Evolutionary conservation across 495 filamentous ascomycete genomes (phyloP).

Genomic region (Aspergillus asperescens): DNA sequence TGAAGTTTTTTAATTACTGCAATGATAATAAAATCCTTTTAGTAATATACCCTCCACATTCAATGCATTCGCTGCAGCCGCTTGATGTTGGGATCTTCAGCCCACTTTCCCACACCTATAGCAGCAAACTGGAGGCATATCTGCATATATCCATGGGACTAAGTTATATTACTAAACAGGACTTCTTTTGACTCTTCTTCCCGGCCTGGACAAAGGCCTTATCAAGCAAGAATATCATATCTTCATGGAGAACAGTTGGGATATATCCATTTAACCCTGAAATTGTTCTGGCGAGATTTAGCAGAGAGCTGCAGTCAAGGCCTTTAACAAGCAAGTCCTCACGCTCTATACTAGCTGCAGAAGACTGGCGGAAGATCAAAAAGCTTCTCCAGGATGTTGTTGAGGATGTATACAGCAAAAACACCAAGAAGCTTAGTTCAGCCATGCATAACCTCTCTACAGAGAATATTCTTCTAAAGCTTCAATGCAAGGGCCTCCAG

Average conservation of each 20-base stretch:
- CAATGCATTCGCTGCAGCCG: slow-evolving; percentile 4
- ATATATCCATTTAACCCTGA: background rate
- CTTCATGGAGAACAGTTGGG: background rate
- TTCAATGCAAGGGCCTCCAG: background rate
- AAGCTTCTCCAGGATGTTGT: background rate
- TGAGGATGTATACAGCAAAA: background rate
- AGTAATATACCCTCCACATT: slow-evolving; percentile 3
- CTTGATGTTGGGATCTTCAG: too few relatives aligned
- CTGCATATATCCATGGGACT: background rate
- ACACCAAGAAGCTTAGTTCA: background rate
- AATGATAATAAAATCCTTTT: slow-evolving; percentile 6
- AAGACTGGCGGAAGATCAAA: slow-evolving; percentile 6
- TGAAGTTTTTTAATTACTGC: slow-evolving; percentile 5
- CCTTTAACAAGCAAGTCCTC: background rate
- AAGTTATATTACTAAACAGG: background rate
- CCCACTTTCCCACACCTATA: background rate
- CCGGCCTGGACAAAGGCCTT: background rate
- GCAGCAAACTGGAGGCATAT: background rate
- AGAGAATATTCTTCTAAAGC: background rate
- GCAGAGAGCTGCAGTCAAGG: background rate
- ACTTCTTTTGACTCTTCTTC: slow-evolving; percentile 1
- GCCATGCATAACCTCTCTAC: background rate
- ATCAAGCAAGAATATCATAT: background rate
- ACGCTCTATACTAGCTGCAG: background rate
- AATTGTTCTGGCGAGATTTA: slow-evolving; percentile 1